Percentiles rank a stretch among this genome's conserved stretches.
These are phyloP conservation scores for Musa itinerans DNA, from an alignment of 176 grass and related monocot genomes.

Conservation along the genomic window DNA sequence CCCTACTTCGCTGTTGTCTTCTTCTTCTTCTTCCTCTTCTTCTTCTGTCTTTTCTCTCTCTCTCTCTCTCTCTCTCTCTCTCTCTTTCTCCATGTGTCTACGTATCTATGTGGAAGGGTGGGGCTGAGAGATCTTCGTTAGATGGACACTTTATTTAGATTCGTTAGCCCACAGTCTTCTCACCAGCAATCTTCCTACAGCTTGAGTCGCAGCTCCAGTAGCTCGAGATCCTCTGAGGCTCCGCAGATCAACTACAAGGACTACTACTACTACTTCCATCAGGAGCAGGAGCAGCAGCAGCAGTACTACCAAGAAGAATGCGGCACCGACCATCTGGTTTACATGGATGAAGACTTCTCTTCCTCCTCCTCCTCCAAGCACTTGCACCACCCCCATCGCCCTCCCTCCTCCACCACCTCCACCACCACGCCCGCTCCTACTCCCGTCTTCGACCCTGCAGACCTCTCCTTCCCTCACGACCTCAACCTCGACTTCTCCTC, in stretches of 20 bases:
- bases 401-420: constrained; percentile 17
- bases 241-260: constrained; percentile 30
- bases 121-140: constrained; percentile 13
- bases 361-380: constrained; percentile 88
- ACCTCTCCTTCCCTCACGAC: constrained; percentile 75
- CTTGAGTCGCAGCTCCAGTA: constrained; percentile 73
- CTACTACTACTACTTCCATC: constrained; percentile 16
- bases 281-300: neutral
- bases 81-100: neutral
- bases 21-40: neutral
- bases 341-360: constrained; percentile 99
- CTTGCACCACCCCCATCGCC: constrained; percentile 16
- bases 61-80: neutral
- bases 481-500: constrained; percentile 71
- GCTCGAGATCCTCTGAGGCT: constrained; percentile 42
- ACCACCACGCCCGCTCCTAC: constrained; percentile 48
- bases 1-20: neutral
- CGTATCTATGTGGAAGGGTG: constrained; percentile 21
- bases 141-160: constrained; percentile 98
- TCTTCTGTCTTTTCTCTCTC: neutral
- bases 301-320: constrained; percentile 56
- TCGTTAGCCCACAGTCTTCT: constrained; percentile 82
- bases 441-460: constrained; percentile 63
- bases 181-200: constrained; percentile 86
- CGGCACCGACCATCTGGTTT: constrained; percentile 56